These are phyloP conservation scores for Chytriomyces sp. DNA, from an alignment of 192 early-diverging fungal genomes.

Conservation along the genomic window DNA sequence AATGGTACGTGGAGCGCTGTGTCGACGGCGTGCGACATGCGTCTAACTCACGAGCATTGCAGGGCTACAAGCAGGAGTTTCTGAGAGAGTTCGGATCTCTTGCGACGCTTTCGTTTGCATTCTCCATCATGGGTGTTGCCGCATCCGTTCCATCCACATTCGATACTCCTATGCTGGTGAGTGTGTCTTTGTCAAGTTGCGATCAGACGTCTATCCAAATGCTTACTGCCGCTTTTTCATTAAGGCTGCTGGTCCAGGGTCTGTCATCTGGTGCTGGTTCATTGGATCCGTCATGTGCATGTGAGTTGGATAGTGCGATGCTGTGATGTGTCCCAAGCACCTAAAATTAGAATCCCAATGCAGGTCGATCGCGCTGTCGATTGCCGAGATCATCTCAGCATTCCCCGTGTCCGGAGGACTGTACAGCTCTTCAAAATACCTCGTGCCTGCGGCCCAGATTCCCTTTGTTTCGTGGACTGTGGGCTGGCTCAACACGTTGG, in stretches of 20 bases:
- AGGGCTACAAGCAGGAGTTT: conserved; percentile 31
- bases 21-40: background rate
- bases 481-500: conserved; percentile 30
- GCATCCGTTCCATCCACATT: conserved; percentile 30
- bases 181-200: no score
- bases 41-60: background rate
- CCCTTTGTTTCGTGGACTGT: conserved; percentile 20
- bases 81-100: conserved; percentile 30
- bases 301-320: background rate
- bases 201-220: no score
- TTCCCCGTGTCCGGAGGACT: conserved; percentile 22
- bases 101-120: conserved; percentile 26
- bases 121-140: conserved; percentile 37
- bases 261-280: conserved; percentile 22
- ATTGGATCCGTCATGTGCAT: conserved; percentile 32
- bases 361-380: conserved; percentile 28
- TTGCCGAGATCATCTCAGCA: conserved; percentile 33
- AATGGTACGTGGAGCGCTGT: background rate
- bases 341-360: no score
- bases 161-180: conserved; percentile 24
- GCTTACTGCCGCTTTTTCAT: background rate
- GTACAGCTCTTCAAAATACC: conserved; percentile 21
- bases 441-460: conserved; percentile 15
- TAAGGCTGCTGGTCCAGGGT: conserved; percentile 6
- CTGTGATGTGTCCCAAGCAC: background rate